Base-by-base conservation (phyloP, 169 alveolate species). In the Plasmodium fragile region DNA sequence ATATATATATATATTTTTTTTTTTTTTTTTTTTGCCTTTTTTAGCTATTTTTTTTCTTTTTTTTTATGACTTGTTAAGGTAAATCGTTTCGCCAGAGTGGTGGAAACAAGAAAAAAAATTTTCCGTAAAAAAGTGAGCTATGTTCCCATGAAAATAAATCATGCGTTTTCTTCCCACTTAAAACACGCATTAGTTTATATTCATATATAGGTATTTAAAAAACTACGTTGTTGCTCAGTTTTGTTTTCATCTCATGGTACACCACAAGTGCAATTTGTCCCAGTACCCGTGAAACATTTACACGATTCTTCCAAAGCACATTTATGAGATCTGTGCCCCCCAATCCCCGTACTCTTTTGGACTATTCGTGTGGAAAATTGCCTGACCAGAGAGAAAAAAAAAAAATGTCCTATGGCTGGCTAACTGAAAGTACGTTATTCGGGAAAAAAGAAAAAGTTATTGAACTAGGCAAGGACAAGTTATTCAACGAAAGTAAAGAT, bases 351-450 rank as follows among this genome's bases (percentile, higher is more conserved):
- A 0, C 11, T 78, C n/a, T 41, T 49, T 39, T 30, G 18, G 18
- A 2, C 8, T 36, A 25, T 6, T 43, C 92, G 36, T 70, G 70
- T 65, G 36, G 36, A 65, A 65, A 65, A 65, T 28, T 65, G 75
- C 75, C 75, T 65, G 39, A 65, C 75, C n/a, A 81, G 69, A 78
- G 30, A 73, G 5, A 39, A 77, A 81, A 81, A 52, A n/a, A 72
- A 41, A 89, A 89, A 34, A 89, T 89, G 94, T 89, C 94, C 25
- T 89, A 89, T 79, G 94, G 94, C 13, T 89, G 94, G 94, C 43
- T 89, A 16, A 89, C 94, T 16, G 94, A 89, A 89, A 89, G 94
- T 41, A 89, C 94, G 22, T 22, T 78, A 30, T 77, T 77, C 78
- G 77, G 77, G 69, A 89, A 89, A 79, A 89, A 89, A 77, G 94